These are phyloP conservation scores for Penicillium palitans DNA, from an alignment of 2,329 filamentous ascomycete genomes.

Conservation along the genomic window DNA sequence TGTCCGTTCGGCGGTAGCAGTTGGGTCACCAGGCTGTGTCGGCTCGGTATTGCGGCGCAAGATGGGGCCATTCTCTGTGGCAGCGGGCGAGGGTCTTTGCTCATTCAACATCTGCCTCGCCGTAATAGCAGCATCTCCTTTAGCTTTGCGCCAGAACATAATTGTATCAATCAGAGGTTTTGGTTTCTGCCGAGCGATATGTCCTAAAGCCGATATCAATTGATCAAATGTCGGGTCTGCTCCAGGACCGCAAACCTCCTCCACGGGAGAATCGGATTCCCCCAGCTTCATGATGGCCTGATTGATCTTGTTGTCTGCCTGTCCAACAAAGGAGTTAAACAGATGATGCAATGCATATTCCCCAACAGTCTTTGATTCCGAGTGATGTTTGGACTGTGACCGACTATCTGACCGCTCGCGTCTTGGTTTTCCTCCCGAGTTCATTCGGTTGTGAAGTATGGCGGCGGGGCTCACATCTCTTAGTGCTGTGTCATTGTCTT, in stretches of 20 bases:
- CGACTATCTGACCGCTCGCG: slow-evolving; percentile 73
- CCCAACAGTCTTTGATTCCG: slow-evolving; percentile 88
- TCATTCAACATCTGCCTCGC: slow-evolving; percentile 50
- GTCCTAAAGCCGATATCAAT: slow-evolving; percentile 85
- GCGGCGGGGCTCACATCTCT: slow-evolving; percentile 28
- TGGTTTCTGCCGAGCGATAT: slow-evolving; percentile 91
- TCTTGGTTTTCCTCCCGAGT: slow-evolving; percentile 65
- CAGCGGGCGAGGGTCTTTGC: slow-evolving; percentile 32
- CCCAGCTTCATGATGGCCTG: slow-evolving; percentile 78
- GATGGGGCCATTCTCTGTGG: slow-evolving; percentile 50
- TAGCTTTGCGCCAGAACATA: slow-evolving; percentile 96
- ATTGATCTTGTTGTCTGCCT: slow-evolving; percentile 94
- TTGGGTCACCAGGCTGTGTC: slow-evolving; percentile 47
- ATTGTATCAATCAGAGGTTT: slow-evolving; percentile 95
- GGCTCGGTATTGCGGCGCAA: slow-evolving; percentile 75
- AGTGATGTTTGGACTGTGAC: slow-evolving; percentile 69
- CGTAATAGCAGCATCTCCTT: slow-evolving; percentile 81
- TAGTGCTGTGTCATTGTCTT: slow-evolving; percentile 38
- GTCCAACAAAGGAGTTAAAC: slow-evolving; percentile 93
- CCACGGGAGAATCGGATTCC: slow-evolving; percentile 79
- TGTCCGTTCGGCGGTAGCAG: slow-evolving; percentile 29
- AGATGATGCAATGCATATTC: slow-evolving; percentile 96
- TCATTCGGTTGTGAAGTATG: slow-evolving; percentile 43
- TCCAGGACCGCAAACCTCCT: slow-evolving; percentile 85
- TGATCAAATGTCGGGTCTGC: slow-evolving; percentile 90